These are phyloP conservation scores for Lichtheimia ramosa DNA, from an alignment of 371 early-diverging fungal species.

Conservation along the genomic window DNA sequence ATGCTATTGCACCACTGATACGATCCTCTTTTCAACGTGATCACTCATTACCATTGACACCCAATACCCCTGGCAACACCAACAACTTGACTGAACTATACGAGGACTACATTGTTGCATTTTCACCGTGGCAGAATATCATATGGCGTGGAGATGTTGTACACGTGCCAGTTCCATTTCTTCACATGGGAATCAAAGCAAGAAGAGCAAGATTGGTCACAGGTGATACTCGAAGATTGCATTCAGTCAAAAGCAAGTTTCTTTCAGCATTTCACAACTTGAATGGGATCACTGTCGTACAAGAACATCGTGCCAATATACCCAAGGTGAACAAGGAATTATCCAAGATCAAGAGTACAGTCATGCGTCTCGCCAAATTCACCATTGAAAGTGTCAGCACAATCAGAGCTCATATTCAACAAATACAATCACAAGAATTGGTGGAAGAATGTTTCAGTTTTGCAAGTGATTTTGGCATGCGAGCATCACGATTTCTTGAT, in stretches of 20 bases:
- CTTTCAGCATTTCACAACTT: conserved; percentile 43
- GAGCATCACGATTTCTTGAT: conserved; percentile 66
- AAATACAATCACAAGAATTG: conserved; percentile 65
- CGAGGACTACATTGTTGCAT: conserved; percentile 53
- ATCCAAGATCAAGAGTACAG: conserved; percentile 57
- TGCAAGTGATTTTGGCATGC: conserved; percentile 77
- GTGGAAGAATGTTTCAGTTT: conserved; percentile 84
- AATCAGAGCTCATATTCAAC: conserved; percentile 54
- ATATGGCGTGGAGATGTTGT: conserved; percentile 61
- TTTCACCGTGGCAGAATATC: conserved; percentile 60
- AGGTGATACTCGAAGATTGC: conserved; percentile 40
- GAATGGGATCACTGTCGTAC: conserved; percentile 48
- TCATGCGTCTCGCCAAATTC: conserved; percentile 55
- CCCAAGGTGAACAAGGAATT: conserved; percentile 60
- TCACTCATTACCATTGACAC: conserved; percentile 15
- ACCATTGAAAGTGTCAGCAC: conserved; percentile 55
- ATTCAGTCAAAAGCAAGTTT: conserved; percentile 49
- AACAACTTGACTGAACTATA: conserved; percentile 8
- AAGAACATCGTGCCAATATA: conserved; percentile 63
- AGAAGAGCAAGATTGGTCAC: conserved; percentile 69
- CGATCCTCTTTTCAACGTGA: conserved; percentile 29
- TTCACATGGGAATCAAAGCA: conserved; percentile 59
- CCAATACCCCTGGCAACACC: conserved; percentile 7
- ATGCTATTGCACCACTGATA: conserved; percentile 29
- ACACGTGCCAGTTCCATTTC: conserved; percentile 36